A percentile compares a stretch with the other conserved stretches of the same genome.
These are phyloP conservation scores for Fallopia convolvulus DNA, from an alignment of 148 eudicot genomes.

Conservation along the genomic window DNA sequence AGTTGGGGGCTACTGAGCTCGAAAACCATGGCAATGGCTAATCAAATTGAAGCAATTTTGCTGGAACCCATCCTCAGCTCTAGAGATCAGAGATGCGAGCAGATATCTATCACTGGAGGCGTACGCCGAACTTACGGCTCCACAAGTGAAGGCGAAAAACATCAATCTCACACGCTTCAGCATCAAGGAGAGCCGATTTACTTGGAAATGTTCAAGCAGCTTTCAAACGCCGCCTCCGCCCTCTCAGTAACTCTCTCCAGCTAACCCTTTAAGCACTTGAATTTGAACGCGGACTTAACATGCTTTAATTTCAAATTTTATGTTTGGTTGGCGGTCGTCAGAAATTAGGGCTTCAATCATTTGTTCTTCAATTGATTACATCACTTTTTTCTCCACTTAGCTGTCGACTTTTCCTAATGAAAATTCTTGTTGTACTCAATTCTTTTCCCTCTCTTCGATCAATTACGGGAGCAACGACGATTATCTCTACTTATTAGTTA, in stretches of 20 bases:
- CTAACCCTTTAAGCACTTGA: neutral
- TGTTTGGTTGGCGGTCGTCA: neutral
- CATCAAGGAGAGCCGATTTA: constrained; percentile 43
- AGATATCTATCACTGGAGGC: constrained; percentile 12
- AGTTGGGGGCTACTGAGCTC: neutral
- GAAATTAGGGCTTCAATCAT: constrained; percentile 19
- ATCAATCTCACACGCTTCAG: constrained; percentile 25
- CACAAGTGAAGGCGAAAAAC: constrained; percentile 13
- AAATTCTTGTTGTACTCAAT: neutral
- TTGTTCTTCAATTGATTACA: neutral
- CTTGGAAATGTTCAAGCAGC: constrained; percentile 76
- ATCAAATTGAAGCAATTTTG: neutral
- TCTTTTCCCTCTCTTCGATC: neutral
- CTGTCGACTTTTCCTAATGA: neutral
- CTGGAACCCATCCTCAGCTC: neutral
- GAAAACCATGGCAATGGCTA: neutral
- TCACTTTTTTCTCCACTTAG: neutral
- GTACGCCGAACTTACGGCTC: constrained; percentile 13
- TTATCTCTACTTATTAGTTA: neutral
- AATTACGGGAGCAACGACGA: constrained; percentile 2
- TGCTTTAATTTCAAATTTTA: neutral
- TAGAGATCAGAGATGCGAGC: neutral
- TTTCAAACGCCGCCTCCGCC: constrained; percentile 73
- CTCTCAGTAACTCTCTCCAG: constrained; percentile 36
- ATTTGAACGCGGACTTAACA: neutral